A percentile compares a stretch with the other conserved stretches of the same genome.
phyloP scores from a whole-genome alignment of 2,329 filamentous ascomycete species.

The Exophiala mesophila region DNA sequence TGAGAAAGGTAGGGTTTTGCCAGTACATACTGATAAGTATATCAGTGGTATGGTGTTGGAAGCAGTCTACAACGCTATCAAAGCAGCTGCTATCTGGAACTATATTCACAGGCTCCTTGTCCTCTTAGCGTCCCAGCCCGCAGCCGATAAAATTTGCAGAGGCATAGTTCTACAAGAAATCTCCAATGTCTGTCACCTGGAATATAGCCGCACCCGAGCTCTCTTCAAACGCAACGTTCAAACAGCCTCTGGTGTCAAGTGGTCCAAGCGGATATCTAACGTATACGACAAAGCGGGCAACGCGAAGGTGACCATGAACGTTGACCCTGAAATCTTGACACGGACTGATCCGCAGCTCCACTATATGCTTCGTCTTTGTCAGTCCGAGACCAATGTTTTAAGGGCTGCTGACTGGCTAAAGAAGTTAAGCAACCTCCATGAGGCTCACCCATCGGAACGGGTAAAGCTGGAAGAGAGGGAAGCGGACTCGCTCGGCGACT shows the following conservation, averaged over 20 bases:
- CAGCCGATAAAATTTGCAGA: conserved; percentile 29
- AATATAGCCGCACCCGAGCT: conserved; percentile 38
- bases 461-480: conserved; percentile 35
- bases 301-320: conserved; percentile 38
- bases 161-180: conserved; percentile 43
- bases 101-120: conserved; percentile 38
- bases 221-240: conserved; percentile 41
- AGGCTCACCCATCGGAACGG: conserved; percentile 31
- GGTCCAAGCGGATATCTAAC: conserved; percentile 41
- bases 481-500: conserved; percentile 33
- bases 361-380: conserved; percentile 44
- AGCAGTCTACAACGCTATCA: conserved; percentile 35
- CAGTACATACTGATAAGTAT: conserved; percentile 38
- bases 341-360: conserved; percentile 39
- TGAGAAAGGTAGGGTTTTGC: conserved; percentile 40
- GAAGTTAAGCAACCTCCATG: conserved; percentile 39
- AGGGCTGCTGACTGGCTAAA: conserved; percentile 40
- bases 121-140: conserved; percentile 27
- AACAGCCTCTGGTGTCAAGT: conserved; percentile 33
- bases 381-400: conserved; percentile 32
- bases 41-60: conserved; percentile 43
- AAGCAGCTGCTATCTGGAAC: conserved; percentile 37
- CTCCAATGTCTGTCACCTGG: conserved; percentile 42
- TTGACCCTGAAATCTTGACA: conserved; percentile 38
- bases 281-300: conserved; percentile 32